These are phyloP conservation scores for Boechera divaricarpa DNA, from an alignment of 345 rosid species.

Conservation along the genomic window DNA sequence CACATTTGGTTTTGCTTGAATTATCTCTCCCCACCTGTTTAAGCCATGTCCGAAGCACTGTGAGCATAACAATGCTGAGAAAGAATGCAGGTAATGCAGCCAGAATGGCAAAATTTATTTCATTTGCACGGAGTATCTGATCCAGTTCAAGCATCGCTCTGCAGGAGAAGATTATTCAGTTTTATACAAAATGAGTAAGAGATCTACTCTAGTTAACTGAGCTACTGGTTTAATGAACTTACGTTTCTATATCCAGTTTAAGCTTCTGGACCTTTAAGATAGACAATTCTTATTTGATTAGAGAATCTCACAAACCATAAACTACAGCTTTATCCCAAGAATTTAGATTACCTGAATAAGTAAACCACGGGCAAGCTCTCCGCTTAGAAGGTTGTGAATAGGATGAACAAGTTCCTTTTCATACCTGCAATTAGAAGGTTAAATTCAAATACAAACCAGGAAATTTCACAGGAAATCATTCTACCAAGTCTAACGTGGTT, in stretches of 20 bases:
- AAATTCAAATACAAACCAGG: slow-evolving; percentile 5
- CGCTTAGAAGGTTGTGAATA: slow-evolving; percentile 79
- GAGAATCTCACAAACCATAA: slow-evolving; percentile 35
- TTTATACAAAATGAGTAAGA: slow-evolving; percentile 21
- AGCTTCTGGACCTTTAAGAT: slow-evolving; percentile 92
- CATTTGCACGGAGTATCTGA: slow-evolving; percentile 95
- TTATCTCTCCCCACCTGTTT: slow-evolving; percentile 56
- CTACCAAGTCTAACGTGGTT: slow-evolving; percentile 1
- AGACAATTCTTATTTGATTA: slow-evolving; percentile 26
- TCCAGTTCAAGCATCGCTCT: slow-evolving; percentile 99
- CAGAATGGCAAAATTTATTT: slow-evolving; percentile 90
- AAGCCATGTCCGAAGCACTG: slow-evolving; percentile 74
- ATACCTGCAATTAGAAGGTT: slow-evolving; percentile 58
- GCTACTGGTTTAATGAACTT: slow-evolving; percentile 48
- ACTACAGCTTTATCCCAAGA: slow-evolving; percentile 15
- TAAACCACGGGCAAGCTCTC: slow-evolving; percentile 97
- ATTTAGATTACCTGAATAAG: slow-evolving; percentile 80
- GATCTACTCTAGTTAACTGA: slow-evolving; percentile 19
- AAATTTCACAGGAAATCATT: slow-evolving; percentile 24
- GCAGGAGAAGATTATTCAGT: slow-evolving; percentile 39
- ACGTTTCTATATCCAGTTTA: slow-evolving; percentile 93
- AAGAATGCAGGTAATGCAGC: slow-evolving; percentile 98
- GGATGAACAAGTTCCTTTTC: slow-evolving; percentile 89
- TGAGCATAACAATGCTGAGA: slow-evolving; percentile 67
- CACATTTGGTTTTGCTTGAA: slow-evolving; percentile 20